These are phyloP conservation scores for Naematelia aurantialba DNA, from an alignment of 768 basidiomycete genomes.

Conservation along the genomic window DNA sequence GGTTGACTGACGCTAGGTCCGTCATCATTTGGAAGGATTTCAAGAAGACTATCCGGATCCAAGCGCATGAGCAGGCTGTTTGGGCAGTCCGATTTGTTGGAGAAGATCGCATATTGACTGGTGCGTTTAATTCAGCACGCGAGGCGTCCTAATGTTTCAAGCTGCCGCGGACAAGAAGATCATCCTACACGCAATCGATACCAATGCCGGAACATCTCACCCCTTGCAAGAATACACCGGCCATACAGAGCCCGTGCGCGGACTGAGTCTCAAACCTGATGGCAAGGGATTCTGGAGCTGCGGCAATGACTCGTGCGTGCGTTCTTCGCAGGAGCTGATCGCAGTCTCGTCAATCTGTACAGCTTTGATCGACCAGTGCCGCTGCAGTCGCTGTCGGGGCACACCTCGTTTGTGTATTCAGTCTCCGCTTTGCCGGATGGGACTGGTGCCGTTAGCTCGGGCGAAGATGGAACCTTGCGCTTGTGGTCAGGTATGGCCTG, in stretches of 20 bases:
- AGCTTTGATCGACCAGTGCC: constrained; percentile 68
- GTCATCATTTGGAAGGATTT: constrained; percentile 91
- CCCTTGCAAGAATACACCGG: constrained; percentile 71
- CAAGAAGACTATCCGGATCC: constrained; percentile 65
- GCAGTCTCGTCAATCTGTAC: constrained; percentile 88
- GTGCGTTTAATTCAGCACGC: constrained; percentile 51
- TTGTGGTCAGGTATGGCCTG: constrained; percentile 80
- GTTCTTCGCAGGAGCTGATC: background rate
- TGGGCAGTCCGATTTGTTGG: constrained; percentile 85
- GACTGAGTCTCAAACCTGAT: constrained; percentile 71
- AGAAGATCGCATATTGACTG: constrained; percentile 74
- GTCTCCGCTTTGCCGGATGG: constrained; percentile 73
- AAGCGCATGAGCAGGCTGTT: constrained; percentile 84
- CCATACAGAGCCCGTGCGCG: constrained; percentile 88
- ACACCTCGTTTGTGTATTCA: constrained; percentile 95
- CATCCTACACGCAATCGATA: constrained; percentile 74
- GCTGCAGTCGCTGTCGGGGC: constrained; percentile 70
- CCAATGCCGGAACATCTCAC: constrained; percentile 52
- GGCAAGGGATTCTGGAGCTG: constrained; percentile 82
- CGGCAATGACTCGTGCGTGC: constrained; percentile 78
- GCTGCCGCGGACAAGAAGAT: constrained; percentile 95
- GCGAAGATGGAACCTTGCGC: constrained; percentile 88
- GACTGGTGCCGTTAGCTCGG: constrained; percentile 72
- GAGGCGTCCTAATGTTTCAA: constrained; percentile 49
- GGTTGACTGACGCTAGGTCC: constrained; percentile 58